phyloP scores from a whole-genome alignment of 192 early-diverging fungal genomes.

The Coemansia sp. region DNA sequence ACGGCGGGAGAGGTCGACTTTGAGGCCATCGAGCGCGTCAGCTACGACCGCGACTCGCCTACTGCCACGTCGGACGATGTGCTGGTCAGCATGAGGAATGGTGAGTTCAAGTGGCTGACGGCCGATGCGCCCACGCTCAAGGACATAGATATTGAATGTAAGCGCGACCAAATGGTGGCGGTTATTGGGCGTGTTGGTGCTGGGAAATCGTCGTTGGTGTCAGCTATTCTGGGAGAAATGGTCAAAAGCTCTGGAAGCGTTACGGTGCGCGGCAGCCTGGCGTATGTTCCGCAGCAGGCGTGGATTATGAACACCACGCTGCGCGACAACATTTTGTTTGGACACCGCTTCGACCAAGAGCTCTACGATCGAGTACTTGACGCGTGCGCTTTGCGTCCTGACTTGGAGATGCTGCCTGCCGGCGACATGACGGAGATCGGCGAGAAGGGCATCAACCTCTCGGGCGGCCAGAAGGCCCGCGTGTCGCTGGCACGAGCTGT shows the following conservation, averaged over 20 bases:
- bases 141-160: slow-evolving; percentile 46
- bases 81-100: slow-evolving; percentile 31
- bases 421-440: slow-evolving; percentile 64
- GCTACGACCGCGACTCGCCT: slow-evolving; percentile 40
- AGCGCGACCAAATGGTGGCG: slow-evolving; percentile 56
- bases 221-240: slow-evolving; percentile 64
- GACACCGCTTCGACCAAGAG: slow-evolving; percentile 54
- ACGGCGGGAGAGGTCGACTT: slow-evolving; percentile 46
- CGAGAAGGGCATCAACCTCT: slow-evolving; percentile 65
- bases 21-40: slow-evolving; percentile 24
- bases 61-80: slow-evolving; percentile 17
- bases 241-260: slow-evolving; percentile 31
- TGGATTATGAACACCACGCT: slow-evolving; percentile 71
- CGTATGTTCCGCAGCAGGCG: slow-evolving; percentile 63
- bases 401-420: slow-evolving; percentile 59
- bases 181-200: slow-evolving; percentile 65
- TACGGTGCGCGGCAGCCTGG: slow-evolving; percentile 33
- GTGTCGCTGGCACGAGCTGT: slow-evolving; percentile 67
- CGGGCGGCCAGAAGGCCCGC: slow-evolving; percentile 66
- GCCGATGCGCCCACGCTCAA: slow-evolving; percentile 32
- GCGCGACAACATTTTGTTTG: slow-evolving; percentile 70
- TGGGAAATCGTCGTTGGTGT: slow-evolving; percentile 66
- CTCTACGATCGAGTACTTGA: slow-evolving; percentile 59
- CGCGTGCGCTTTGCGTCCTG: slow-evolving; percentile 56
- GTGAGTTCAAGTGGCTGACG: slow-evolving; percentile 59